Evolutionary conservation across 73 alveolate genomes (phyloP).

Genomic region (Symbiodinium natans): DNA sequence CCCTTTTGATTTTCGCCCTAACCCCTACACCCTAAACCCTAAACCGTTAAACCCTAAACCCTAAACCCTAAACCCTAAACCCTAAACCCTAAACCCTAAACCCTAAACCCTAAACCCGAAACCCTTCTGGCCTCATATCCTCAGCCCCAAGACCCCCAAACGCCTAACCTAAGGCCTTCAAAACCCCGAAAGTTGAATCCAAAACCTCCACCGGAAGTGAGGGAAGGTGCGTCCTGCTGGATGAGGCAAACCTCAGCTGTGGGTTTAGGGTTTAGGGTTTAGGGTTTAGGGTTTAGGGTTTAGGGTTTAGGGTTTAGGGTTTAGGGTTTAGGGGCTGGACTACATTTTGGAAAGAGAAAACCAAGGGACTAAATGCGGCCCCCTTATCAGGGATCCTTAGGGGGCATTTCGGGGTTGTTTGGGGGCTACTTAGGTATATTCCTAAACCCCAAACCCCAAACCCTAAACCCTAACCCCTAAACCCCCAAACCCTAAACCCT

Average conservation of each 20-base stretch:
- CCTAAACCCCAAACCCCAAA: too few species aligned
- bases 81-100: neutral
- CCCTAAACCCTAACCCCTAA: too few species aligned
- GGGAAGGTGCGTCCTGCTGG: neutral
- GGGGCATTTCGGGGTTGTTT: too few species aligned
- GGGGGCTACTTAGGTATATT: too few species aligned
- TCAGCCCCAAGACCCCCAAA: neutral
- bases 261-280: neutral
- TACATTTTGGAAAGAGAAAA: too few species aligned
- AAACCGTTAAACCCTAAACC: neutral
- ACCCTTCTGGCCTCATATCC: neutral
- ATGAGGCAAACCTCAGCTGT: conserved; percentile 1
- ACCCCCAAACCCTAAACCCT: too few species aligned
- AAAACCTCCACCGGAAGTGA: neutral
- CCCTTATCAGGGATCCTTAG: too few species aligned
- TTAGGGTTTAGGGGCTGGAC: neutral
- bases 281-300: neutral
- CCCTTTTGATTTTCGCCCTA: too few species aligned
- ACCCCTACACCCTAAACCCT: too few species aligned
- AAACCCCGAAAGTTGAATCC: neutral
- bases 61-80: neutral
- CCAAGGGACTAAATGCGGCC: too few species aligned
- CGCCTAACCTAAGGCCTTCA: neutral
- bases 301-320: neutral
- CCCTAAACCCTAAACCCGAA: neutral